Evolutionary conservation across 768 basidiomycete genomes (phyloP).

Genomic region (Tremella yokohamensis): DNA sequence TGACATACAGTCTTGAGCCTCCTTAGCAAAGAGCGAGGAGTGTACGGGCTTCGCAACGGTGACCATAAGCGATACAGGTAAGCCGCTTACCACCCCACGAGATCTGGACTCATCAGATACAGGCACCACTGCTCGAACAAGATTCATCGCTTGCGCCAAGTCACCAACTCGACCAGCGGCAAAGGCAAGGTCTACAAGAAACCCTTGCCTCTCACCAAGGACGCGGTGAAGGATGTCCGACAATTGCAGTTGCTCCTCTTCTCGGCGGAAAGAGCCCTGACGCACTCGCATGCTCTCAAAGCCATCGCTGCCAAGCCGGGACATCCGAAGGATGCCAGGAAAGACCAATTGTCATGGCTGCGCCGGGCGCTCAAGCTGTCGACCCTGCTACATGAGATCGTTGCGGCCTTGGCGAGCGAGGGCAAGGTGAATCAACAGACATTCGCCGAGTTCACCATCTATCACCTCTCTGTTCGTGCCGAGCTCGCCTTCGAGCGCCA

Average conservation of each 20-base stretch:
- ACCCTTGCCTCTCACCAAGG: conserved; percentile 62
- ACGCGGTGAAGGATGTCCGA: conserved; percentile 76
- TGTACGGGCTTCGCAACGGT: conserved; percentile 85
- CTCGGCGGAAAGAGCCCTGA: conserved; percentile 89
- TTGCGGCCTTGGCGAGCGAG: conserved; percentile 64
- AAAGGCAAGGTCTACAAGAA: conserved; percentile 89
- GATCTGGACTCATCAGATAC: conserved; percentile 1
- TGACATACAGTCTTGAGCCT: conserved; percentile 67
- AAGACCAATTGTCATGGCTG: conserved; percentile 45
- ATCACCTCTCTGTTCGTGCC: conserved; percentile 77
- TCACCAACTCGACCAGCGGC: conserved; percentile 79
- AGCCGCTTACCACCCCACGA: conserved; percentile 18
- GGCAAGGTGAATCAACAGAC: conserved; percentile 60
- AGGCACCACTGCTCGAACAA: conserved; percentile 90
- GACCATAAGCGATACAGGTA: conserved; percentile 83
- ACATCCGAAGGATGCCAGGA: conserved; percentile 15
- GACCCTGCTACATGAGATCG: conserved; percentile 50
- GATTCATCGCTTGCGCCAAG: conserved; percentile 79
- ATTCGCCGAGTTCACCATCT: conserved; percentile 68
- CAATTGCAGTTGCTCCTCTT: conserved; percentile 68
- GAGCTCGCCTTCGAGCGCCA: conserved; percentile 73
- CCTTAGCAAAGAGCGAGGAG: conserved; percentile 80
- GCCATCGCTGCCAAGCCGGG: conserved; percentile 57
- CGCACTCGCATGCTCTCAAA: conserved; percentile 75
- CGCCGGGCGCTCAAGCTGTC: conserved; percentile 39